These are phyloP conservation scores for Plasmodium relictum DNA, from an alignment of 169 alveolate species.

Conservation along the genomic window DNA sequence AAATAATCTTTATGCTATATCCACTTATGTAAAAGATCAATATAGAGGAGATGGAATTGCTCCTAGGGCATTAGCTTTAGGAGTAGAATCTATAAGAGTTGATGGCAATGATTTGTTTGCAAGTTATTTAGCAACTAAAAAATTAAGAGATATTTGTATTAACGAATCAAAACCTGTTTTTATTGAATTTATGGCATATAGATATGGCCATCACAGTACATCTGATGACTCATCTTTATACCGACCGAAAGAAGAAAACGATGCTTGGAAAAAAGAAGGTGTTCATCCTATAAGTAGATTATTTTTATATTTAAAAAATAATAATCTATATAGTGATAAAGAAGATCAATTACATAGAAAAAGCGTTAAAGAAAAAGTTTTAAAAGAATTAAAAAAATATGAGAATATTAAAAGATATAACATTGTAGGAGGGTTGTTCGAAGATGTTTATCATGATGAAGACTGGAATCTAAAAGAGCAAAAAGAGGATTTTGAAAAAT, in stretches of 20 bases:
- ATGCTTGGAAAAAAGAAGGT: conserved; percentile 89
- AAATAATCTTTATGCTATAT: conserved; percentile 96
- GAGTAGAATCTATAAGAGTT: conserved; percentile 92
- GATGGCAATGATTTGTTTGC: conserved; percentile 96
- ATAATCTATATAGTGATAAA: conserved; percentile 82
- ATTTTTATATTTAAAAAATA: conserved; percentile 79
- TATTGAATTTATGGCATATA: conserved; percentile 95
- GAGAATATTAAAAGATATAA: conserved; percentile 81
- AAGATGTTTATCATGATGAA: conserved; percentile 92
- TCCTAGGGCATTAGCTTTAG: conserved; percentile 95
- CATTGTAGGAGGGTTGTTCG: conserved; percentile 87
- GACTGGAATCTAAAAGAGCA: conserved; percentile 85
- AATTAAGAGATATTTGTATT: conserved; percentile 92
- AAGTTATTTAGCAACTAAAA: conserved; percentile 92
- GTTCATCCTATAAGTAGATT: conserved; percentile 88
- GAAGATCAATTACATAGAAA: conserved; percentile 80
- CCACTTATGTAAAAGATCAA: conserved; percentile 95
- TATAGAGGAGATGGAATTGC: conserved; percentile 97
- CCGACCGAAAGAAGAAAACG: conserved; percentile 91
- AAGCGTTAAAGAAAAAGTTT: conserved; percentile 85
- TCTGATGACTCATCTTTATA: conserved; percentile 94
- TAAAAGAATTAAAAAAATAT: conserved; percentile 84
- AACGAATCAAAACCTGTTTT: conserved; percentile 90
- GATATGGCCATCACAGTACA: conserved; percentile 97
- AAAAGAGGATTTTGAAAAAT: conserved; percentile 59